These are phyloP conservation scores for Alternaria ventricosa DNA, from an alignment of 2,329 filamentous ascomycete genomes.

Conservation along the genomic window DNA sequence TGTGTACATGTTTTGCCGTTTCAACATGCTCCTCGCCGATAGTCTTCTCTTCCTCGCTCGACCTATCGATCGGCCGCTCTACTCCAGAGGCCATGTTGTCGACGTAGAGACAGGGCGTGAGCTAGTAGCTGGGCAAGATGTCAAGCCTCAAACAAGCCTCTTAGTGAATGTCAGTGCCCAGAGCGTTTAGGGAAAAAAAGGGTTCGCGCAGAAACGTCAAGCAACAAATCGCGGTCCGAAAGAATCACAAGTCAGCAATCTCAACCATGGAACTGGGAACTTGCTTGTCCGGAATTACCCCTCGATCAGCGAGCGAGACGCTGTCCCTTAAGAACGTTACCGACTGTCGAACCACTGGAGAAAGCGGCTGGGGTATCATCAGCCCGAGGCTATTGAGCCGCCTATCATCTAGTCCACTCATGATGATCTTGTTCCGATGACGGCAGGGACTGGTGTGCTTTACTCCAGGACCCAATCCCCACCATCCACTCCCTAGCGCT, in stretches of 20 bases:
- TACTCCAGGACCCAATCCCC: constrained; percentile 9
- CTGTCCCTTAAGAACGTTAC: constrained; percentile 5
- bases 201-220: not conserved
- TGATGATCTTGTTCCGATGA: not conserved
- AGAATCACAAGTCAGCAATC: not conserved
- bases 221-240: not conserved
- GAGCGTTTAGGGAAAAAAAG: not conserved
- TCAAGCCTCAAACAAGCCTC: not conserved
- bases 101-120: not conserved
- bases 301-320: not conserved
- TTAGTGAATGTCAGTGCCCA: not conserved
- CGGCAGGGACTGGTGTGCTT: not conserved
- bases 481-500: constrained; percentile 16
- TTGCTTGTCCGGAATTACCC: not conserved
- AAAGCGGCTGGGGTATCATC: constrained; percentile 11
- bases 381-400: constrained; percentile 21
- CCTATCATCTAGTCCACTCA: not conserved
- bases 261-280: constrained; percentile 1
- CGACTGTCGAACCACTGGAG: not conserved
- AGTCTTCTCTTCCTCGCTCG: constrained; percentile 28
- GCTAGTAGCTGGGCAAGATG: not conserved
- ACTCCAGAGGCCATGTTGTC: constrained; percentile 28
- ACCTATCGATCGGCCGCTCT: constrained; percentile 26
- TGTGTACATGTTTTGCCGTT: constrained; percentile 12
- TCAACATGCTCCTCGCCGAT: constrained; percentile 19